Evolutionary conservation across 1,284 basidiomycete species (phyloP).

Genomic region (Ganoderma meredithae): DNA sequence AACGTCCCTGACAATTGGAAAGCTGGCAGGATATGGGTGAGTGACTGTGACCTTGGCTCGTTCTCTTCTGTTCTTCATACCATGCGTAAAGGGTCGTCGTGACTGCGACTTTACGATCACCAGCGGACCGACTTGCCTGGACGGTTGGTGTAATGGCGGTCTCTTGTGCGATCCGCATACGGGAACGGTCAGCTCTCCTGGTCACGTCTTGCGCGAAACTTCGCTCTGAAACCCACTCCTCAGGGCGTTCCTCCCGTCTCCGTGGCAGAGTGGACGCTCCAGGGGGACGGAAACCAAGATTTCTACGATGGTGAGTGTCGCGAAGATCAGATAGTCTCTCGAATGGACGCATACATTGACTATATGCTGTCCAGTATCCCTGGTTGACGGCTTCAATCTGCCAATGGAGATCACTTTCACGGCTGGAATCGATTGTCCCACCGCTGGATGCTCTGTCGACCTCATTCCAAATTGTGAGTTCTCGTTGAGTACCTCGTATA

Average conservation of each 20-base stretch:
- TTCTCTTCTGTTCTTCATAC: neutral
- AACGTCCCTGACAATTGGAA: slow-evolving; percentile 48
- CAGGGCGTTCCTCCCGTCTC: slow-evolving; percentile 52
- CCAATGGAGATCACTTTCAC: slow-evolving; percentile 50
- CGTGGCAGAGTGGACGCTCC: slow-evolving; percentile 53
- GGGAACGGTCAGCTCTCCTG: slow-evolving; percentile 39
- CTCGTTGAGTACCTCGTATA: neutral
- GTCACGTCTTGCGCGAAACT: neutral
- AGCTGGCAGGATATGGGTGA: slow-evolving; percentile 48
- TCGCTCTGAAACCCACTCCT: neutral
- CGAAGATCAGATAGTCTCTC: neutral
- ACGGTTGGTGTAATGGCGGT: slow-evolving; percentile 56
- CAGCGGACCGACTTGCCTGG: slow-evolving; percentile 49
- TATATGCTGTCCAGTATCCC: slow-evolving; percentile 38
- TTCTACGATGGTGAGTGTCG: slow-evolving; percentile 47
- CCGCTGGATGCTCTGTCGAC: slow-evolving; percentile 51
- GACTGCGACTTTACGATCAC: slow-evolving; percentile 52
- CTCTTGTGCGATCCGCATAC: slow-evolving; percentile 49
- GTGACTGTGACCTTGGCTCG: neutral
- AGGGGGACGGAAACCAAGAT: slow-evolving; percentile 42
- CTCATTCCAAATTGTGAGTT: slow-evolving; percentile 47
- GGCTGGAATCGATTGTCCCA: slow-evolving; percentile 43
- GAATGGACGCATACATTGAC: neutral
- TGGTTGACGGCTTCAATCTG: slow-evolving; percentile 52
- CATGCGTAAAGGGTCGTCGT: slow-evolving; percentile 38